These are phyloP conservation scores for Metschnikowia lochheadii DNA, from an alignment of 805 yeast species.

Conservation along the genomic window DNA sequence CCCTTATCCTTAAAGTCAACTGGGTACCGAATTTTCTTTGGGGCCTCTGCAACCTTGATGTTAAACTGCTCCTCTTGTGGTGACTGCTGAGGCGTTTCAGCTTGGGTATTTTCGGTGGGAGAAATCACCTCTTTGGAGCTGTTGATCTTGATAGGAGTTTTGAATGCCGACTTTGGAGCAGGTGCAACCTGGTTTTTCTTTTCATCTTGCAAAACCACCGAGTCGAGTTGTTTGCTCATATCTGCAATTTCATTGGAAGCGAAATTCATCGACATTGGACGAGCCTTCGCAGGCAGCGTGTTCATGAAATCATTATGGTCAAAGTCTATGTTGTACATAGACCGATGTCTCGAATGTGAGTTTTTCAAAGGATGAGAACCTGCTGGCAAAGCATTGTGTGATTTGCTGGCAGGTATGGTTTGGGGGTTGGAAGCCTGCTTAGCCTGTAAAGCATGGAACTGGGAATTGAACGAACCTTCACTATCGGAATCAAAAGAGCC, in stretches of 20 bases:
- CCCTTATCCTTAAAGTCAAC: constrained; percentile 33
- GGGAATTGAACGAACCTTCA: constrained; percentile 23
- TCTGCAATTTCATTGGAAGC: background rate
- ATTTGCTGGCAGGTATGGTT: constrained; percentile 2
- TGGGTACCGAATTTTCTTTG: constrained; percentile 31
- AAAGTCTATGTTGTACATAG: constrained; percentile 33
- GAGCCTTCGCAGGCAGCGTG: background rate
- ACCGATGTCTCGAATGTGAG: constrained; percentile 35
- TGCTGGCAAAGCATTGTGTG: background rate
- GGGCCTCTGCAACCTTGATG: constrained; percentile 38
- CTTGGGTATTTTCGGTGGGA: background rate
- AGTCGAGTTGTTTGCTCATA: background rate
- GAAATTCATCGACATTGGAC: constrained; percentile 2
- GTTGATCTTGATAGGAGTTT: constrained; percentile 4
- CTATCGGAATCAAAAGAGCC: constrained; percentile 31
- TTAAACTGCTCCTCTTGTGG: constrained; percentile 6
- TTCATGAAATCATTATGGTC: constrained; percentile 2
- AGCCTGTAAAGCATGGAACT: constrained; percentile 14
- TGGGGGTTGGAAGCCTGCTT: background rate
- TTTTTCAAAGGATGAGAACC: constrained; percentile 7
- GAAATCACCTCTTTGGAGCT: constrained; percentile 1
- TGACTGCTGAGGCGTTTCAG: background rate
- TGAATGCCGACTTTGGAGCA: background rate
- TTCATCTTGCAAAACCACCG: background rate
- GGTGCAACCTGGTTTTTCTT: background rate